These are phyloP conservation scores for Leccinum sublutescens DNA, from an alignment of 768 basidiomycete species.

Conservation along the genomic window DNA sequence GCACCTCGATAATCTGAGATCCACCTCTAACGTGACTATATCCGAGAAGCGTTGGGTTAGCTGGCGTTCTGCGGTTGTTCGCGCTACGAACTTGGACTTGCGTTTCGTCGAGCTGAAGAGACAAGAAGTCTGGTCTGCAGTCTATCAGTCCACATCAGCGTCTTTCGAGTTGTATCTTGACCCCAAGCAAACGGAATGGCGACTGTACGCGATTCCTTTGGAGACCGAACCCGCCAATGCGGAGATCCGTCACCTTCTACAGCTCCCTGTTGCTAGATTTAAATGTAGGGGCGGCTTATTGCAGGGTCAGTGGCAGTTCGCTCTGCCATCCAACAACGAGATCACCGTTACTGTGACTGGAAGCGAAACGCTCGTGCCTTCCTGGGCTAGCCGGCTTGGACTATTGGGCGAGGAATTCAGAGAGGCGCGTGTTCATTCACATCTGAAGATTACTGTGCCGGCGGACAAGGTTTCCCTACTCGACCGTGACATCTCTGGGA, in stretches of 20 bases:
- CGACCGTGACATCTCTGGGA: conserved; percentile 81
- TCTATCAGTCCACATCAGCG: conserved; percentile 72
- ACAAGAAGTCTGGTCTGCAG: conserved; percentile 82
- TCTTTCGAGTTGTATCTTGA: conserved; percentile 75
- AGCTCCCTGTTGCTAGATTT: conserved; percentile 75
- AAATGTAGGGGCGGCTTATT: conserved; percentile 57
- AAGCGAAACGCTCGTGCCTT: conserved; percentile 66
- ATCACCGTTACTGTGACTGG: conserved; percentile 59
- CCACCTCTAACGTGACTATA: conserved; percentile 40
- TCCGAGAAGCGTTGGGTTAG: conserved; percentile 57
- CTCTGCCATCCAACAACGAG: conserved; percentile 58
- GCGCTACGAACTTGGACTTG: conserved; percentile 59
- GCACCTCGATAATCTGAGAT: conserved; percentile 52
- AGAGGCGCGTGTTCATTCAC: conserved; percentile 64
- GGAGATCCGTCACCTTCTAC: conserved; percentile 70
- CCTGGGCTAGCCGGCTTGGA: conserved; percentile 85
- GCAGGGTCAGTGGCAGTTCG: conserved; percentile 75
- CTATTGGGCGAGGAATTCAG: conserved; percentile 62
- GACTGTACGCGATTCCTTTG: conserved; percentile 71
- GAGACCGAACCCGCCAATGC: conserved; percentile 72
- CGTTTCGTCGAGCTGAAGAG: conserved; percentile 85
- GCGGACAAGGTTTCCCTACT: conserved; percentile 44
- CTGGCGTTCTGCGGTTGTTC: conserved; percentile 69
- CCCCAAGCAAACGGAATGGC: conserved; percentile 81
- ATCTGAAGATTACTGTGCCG: conserved; percentile 61